Base-by-base conservation (phyloP, 768 basidiomycete species). In the Mycena haematopus region DNA sequence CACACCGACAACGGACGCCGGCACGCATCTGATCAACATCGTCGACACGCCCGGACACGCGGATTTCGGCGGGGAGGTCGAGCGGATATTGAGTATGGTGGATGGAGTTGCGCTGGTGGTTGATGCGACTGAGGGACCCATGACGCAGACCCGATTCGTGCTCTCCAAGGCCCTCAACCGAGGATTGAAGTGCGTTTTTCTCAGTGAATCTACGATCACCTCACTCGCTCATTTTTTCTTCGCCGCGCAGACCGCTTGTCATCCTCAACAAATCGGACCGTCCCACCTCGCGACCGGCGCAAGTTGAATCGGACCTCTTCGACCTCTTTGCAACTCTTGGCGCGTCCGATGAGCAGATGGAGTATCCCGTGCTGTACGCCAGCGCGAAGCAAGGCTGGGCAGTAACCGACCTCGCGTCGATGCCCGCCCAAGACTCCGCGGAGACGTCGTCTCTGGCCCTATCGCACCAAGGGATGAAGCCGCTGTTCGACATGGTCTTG, bases 41-140 rank as follows among this genome's bases (percentile, higher is more conserved):
- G 82, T 86, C 62, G 86, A 87, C 67, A 87, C 86, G 0, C 86
- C 85, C 0, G 85, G 86, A 54, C 86, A 87, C 71, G 85, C 84
- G 8, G 86, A 87, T 67, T 86, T 87, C 72, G 85, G 84, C 35
- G 85, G 85, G 58, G 86, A 87, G 70, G 85, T 87, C 10, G 85
- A 87, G 65, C 80, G 85, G 56, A 81, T 85, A 3, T 76, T 85
- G 76, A 83, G 83, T 62, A 86, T 87, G 79, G 82, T 87, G 13
- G 86, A 86, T 62, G 84, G 84, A 29, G 84, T 85, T 13, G 84
- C 84, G 15, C 77, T 87, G n/a, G 74, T 87, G 3, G 80, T 87
- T 19, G 85, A 86, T 63, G 83, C 84, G 2, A 85, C 85, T 1
- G 85, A 86, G 66, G 85, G 85, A 1, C 84, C 85, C 2, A 86